These are phyloP conservation scores for Epicoccum nigrum DNA, from an alignment of 2,329 filamentous ascomycete species.

Conservation along the genomic window DNA sequence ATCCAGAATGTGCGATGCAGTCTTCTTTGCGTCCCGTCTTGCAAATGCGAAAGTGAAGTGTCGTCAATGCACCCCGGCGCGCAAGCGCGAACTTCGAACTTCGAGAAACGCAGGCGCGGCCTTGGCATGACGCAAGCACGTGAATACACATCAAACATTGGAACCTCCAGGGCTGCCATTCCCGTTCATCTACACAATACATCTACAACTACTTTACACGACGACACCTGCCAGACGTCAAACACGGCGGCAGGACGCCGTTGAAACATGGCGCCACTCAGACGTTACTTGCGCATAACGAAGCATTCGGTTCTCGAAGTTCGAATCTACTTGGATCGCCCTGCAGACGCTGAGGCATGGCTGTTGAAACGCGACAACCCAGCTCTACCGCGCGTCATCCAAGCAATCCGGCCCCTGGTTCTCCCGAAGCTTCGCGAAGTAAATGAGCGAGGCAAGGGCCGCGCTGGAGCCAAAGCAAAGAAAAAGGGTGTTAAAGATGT, in stretches of 20 bases:
- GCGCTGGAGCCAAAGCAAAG: conserved; percentile 61
- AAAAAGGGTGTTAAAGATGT: conserved; percentile 92
- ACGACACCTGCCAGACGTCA: conserved; percentile 6
- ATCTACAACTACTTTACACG: background rate
- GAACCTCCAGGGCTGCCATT: background rate
- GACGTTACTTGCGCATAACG: conserved; percentile 88
- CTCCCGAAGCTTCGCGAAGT: conserved; percentile 92
- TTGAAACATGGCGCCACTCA: conserved; percentile 77
- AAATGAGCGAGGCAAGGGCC: conserved; percentile 68
- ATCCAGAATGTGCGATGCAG: conserved; percentile 37
- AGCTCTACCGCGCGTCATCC: conserved; percentile 80
- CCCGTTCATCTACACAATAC: background rate
- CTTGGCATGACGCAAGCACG: conserved; percentile 26
- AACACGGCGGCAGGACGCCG: background rate
- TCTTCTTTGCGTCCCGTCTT: background rate
- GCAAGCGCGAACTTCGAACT: background rate
- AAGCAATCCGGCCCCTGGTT: conserved; percentile 82
- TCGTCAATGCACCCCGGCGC: background rate
- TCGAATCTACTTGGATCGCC: conserved; percentile 93
- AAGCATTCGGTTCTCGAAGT: conserved; percentile 96
- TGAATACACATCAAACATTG: conserved; percentile 25
- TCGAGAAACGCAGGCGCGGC: background rate
- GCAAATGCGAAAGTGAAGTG: background rate
- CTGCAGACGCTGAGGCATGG: conserved; percentile 81
- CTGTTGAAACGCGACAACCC: conserved; percentile 78